Percentiles rank a stretch among this genome's conserved stretches.
Conservation (phyloP, 371 early-diverging fungal species). For the Mucor sp. region DNA sequence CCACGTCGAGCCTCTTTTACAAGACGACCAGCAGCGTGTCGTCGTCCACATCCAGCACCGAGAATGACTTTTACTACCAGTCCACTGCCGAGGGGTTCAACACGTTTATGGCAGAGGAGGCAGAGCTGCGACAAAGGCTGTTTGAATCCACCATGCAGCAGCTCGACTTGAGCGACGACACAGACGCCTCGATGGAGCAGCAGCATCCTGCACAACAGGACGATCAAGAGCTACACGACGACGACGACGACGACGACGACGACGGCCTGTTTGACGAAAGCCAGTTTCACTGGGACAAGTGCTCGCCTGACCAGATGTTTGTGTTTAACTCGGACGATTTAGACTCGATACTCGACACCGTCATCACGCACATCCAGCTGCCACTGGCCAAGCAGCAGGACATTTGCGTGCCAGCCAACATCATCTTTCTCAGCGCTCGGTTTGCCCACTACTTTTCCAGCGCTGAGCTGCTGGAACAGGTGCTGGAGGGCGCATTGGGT, state of each 20-base stretch:
- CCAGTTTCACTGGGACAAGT: slow-evolving; percentile 75
- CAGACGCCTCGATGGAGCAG: slow-evolving; percentile 19
- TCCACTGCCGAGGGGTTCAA: slow-evolving; percentile 49
- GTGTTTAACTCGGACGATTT: slow-evolving; percentile 78
- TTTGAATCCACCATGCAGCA: slow-evolving; percentile 42
- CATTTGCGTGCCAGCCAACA: slow-evolving; percentile 78
- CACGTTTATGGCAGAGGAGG: slow-evolving; percentile 52
- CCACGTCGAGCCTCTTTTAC: slow-evolving; percentile 44
- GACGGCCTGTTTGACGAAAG: slow-evolving; percentile 26
- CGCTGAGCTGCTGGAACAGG: slow-evolving; percentile 67
- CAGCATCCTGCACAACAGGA: slow-evolving; percentile 19
- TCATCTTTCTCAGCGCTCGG: slow-evolving; percentile 84
- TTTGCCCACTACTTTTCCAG: slow-evolving; percentile 84
- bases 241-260: background rate
- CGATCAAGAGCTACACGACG: slow-evolving; percentile 9
- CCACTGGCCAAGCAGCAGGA: slow-evolving; percentile 58
- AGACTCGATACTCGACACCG: slow-evolving; percentile 69
- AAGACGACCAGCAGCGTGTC: slow-evolving; percentile 33
- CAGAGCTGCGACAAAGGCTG: slow-evolving; percentile 45
- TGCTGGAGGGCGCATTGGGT: slow-evolving; percentile 63
- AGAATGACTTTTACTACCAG: slow-evolving; percentile 54
- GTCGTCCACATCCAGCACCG: slow-evolving; percentile 32
- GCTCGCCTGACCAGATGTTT: slow-evolving; percentile 88
- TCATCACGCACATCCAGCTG: slow-evolving; percentile 63
- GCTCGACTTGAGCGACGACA: slow-evolving; percentile 11